Percentiles rank a stretch among this genome's conserved stretches.
Evolutionary conservation across 768 basidiomycete genomes (phyloP).

Genomic region (Leccinum subtestaceum): DNA sequence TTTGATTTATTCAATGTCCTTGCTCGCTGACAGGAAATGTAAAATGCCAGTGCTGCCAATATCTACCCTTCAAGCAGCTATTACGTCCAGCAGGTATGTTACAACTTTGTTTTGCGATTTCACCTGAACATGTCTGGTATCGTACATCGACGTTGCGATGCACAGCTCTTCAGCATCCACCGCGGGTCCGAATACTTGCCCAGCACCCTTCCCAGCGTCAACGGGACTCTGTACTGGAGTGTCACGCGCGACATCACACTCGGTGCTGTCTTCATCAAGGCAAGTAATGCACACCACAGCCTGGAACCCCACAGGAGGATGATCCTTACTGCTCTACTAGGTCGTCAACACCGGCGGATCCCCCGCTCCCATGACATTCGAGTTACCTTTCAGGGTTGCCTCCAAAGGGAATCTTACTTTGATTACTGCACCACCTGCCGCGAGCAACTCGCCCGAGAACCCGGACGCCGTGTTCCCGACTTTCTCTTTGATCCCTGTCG

Average conservation of each 20-base stretch:
- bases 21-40: not conserved
- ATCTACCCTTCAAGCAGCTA: no score
- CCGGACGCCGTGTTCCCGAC: not conserved
- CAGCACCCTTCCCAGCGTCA: slow-evolving; percentile 49
- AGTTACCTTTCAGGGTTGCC: slow-evolving; percentile 51
- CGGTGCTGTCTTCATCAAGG: slow-evolving; percentile 55
- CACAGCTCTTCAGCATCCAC: slow-evolving; percentile 59
- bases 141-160: not conserved
- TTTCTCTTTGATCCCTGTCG: not conserved
- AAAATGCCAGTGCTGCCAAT: slow-evolving; percentile 39
- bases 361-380: slow-evolving; percentile 43
- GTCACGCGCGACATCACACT: slow-evolving; percentile 33
- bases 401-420: slow-evolving; percentile 4
- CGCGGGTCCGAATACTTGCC: slow-evolving; percentile 59
- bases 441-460: not conserved
- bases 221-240: slow-evolving; percentile 61
- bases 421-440: not conserved
- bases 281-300: slow-evolving; percentile 5
- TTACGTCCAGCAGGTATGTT: slow-evolving; percentile 34
- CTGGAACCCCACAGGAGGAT: not conserved
- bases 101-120: not conserved
- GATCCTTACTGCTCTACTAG: slow-evolving; percentile 29
- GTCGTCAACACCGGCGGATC: slow-evolving; percentile 47
- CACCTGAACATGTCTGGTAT: not conserved
- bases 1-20: not conserved